Evolutionary conservation across 2,329 filamentous ascomycete genomes (phyloP), one percentile per base, ranked within the genome.

Genomic region (Chaetomium sp.): DNA sequence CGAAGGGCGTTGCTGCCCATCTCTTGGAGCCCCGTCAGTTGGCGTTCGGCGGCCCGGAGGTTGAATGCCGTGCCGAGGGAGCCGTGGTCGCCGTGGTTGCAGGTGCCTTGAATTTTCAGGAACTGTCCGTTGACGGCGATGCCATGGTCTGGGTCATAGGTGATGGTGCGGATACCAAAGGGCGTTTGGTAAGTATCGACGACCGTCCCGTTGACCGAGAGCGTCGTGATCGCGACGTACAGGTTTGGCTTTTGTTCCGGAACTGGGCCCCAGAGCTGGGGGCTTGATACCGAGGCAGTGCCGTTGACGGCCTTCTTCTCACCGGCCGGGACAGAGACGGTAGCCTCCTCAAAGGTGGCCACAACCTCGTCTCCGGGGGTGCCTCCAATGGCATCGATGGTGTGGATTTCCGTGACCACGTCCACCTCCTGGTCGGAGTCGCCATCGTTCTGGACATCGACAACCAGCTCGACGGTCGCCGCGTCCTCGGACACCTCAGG

Each of bases 61-160:
- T 80, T 77, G 68, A 79, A 80, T 11, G 78, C 78, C 0, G 75
- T 65, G 1, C 78, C 79, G 0, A 81, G 59, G 0, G 76, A 70
- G 2, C 78, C 78, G 0, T 76, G 70, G 58, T 80, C 77, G 58
- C 79, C 76, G 61, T 81, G 79, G 50, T 80, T 70, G 66, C 75
- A 76, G 0, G 72, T 70, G 9, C 79, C 78, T 44, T 76, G 72
- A 11, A 80, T 65, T 7, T 66, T 67, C 2, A 79, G 64, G 0
- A 63, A 62, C 57, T 77, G 62, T 2, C 73, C 75, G 61, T 81
- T 81, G 58, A 81, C 65, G 0, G 71, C 47, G 0, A 81, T 8
- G 1, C 54, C 54, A 38, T 49, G 19, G 37, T 43, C 40, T 7
- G 32, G 32, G 38, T 49, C 34, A 27, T 44, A 52, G 1, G 33